These are phyloP conservation scores for Gastrolobium bilobum DNA, from an alignment of 306 rosid species.

Conservation along the genomic window DNA sequence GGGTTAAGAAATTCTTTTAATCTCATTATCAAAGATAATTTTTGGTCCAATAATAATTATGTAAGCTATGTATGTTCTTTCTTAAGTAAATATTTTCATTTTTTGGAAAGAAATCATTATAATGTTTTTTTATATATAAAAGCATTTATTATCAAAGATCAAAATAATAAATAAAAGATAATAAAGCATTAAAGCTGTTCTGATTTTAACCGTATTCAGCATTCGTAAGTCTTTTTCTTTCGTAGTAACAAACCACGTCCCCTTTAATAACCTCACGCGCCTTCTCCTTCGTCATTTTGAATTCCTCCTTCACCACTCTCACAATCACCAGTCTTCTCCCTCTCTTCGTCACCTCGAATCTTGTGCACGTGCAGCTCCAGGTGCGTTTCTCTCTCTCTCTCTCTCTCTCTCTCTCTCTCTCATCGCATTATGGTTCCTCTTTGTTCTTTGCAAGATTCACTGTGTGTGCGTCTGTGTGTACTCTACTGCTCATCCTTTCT, in stretches of 20 bases:
- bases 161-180: background rate
- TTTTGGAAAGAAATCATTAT: background rate
- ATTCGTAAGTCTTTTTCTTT: too few relatives aligned
- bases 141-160: background rate
- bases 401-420: background rate
- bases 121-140: background rate
- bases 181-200: background rate
- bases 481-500: background rate
- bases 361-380: conserved; percentile 45
- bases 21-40: background rate
- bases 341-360: conserved; percentile 19
- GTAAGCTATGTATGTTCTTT: background rate
- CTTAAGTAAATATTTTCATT: too few relatives aligned
- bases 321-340: background rate
- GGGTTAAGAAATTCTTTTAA: too few relatives aligned
- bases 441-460: conserved; percentile 25
- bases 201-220: too few relatives aligned
- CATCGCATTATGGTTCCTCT: conserved; percentile 39
- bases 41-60: background rate
- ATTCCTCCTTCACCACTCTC: background rate
- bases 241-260: background rate
- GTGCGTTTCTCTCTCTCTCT: conserved; percentile 37
- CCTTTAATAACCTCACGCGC: conserved; percentile 44
- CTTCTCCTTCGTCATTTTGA: conserved; percentile 38
- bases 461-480: background rate